A percentile compares a stretch with the other conserved stretches of the same genome.
Evolutionary conservation across 352 stramenopile species (phyloP).

Genomic region (Thalassiosira mediterranea): DNA sequence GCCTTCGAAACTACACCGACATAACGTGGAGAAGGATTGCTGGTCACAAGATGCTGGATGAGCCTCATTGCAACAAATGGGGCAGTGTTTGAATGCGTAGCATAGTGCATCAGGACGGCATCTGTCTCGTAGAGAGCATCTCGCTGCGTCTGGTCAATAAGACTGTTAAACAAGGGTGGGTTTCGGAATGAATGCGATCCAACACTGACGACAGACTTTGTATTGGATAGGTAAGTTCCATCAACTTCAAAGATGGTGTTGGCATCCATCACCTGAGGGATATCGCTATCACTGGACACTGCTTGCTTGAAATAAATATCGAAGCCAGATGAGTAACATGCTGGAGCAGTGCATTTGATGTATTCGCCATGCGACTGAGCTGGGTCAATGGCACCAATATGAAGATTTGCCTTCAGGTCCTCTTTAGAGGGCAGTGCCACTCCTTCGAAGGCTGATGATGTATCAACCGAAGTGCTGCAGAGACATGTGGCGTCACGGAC

Average conservation of each 20-base stretch:
- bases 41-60: constrained; percentile 69
- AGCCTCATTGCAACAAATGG: constrained; percentile 75
- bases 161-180: constrained; percentile 56
- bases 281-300: too few relatives aligned
- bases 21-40: constrained; percentile 76
- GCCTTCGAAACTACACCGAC: constrained; percentile 37
- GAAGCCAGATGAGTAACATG: background rate
- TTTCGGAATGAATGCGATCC: constrained; percentile 56
- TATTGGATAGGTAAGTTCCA: constrained; percentile 39
- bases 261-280: constrained; percentile 12
- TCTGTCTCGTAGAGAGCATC: constrained; percentile 78
- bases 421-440: constrained; percentile 44
- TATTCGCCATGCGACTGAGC: background rate
- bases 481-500: constrained; percentile 49
- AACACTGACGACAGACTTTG: constrained; percentile 28
- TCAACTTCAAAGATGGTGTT: constrained; percentile 43
- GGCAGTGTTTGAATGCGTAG: constrained; percentile 69
- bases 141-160: constrained; percentile 2
- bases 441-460: constrained; percentile 46
- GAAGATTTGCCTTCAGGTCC: constrained; percentile 53
- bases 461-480: constrained; percentile 37
- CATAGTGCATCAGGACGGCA: constrained; percentile 64
- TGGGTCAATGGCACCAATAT: constrained; percentile 52
- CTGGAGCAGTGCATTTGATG: background rate
- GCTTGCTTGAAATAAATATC: background rate